Conservation (phyloP, 2,329 filamentous ascomycete species). For the Rosellinia necatrix region DNA sequence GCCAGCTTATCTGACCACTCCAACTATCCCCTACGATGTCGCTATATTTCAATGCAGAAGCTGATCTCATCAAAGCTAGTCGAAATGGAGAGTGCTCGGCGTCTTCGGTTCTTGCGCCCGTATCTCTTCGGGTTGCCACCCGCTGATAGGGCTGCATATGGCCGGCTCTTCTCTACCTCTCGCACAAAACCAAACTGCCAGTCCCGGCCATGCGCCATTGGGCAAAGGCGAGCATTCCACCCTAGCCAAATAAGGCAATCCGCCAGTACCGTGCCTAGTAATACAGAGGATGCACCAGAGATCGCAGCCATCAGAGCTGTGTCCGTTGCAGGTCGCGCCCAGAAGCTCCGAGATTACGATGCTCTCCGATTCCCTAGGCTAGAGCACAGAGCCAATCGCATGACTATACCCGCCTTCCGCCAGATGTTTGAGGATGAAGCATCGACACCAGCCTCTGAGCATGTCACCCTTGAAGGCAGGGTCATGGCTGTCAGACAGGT, state of each 20-base stretch:
- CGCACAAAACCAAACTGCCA: constrained; percentile 24
- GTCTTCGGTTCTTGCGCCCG: constrained; percentile 60
- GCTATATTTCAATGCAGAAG: constrained; percentile 6
- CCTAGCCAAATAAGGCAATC: constrained; percentile 12
- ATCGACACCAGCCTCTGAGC: constrained; percentile 32
- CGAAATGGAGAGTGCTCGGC: constrained; percentile 50
- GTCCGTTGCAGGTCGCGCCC: constrained; percentile 45
- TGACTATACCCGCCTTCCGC: constrained; percentile 47
- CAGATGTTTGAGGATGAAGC: constrained; percentile 39
- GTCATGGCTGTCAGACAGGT: constrained; percentile 38
- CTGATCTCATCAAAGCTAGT: constrained; percentile 32
- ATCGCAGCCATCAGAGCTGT: constrained; percentile 19
- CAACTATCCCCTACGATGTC: constrained; percentile 3
- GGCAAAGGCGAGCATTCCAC: constrained; percentile 27
- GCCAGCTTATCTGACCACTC: constrained; percentile 52
- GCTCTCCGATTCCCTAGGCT: constrained; percentile 62
- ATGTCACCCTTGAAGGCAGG: constrained; percentile 41
- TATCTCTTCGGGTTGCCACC: constrained; percentile 52
- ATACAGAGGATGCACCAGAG: constrained; percentile 9
- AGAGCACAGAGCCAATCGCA: constrained; percentile 37
- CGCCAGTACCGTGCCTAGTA: not conserved
- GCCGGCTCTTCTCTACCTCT: constrained; percentile 56
- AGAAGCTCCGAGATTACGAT: constrained; percentile 56
- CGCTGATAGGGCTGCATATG: constrained; percentile 47
- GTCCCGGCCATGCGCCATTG: constrained; percentile 20